phyloP scores from a whole-genome alignment of 352 stramenopile species.

The Globisporangium parvum region DNA sequence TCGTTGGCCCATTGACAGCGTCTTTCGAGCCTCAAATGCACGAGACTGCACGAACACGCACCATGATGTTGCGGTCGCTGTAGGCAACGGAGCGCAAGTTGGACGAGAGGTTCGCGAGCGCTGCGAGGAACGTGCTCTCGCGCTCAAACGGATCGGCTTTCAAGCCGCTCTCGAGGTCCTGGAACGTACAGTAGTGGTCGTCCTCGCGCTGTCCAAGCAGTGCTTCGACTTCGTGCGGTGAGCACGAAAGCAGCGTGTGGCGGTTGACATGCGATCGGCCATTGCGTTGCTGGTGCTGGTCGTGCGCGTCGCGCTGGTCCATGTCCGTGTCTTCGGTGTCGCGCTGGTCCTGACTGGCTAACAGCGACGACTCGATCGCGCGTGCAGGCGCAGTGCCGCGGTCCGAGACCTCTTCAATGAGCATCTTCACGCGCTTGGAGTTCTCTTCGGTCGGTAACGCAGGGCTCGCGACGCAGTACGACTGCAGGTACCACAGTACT shows the following conservation, averaged over 20 bases:
- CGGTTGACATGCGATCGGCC: conserved; percentile 8
- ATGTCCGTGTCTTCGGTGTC: conserved; percentile 14
- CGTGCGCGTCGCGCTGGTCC: conserved; percentile 4
- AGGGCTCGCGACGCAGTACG: conserved; percentile 64
- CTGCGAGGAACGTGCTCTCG: conserved; percentile 59
- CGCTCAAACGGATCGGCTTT: conserved; percentile 54
- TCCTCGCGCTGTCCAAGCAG: conserved; percentile 33
- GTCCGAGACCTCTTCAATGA: conserved; percentile 74
- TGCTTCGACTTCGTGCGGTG: conserved; percentile 41
- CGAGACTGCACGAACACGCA: conserved; percentile 16
- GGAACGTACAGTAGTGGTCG: conserved; percentile 68
- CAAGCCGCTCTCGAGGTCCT: conserved; percentile 39
- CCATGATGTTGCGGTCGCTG: conserved; percentile 58
- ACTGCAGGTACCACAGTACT: conserved; percentile 82
- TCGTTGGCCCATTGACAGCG: background rate
- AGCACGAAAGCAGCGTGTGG: conserved; percentile 17
- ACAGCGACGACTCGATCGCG: conserved; percentile 26
- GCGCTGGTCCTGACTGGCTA: background rate
- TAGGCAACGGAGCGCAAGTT: conserved; percentile 61
- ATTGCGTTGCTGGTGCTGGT: conserved; percentile 13
- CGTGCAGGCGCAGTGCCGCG: conserved; percentile 43
- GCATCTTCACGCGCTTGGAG: conserved; percentile 56
- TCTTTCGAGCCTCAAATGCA: background rate
- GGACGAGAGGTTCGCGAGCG: conserved; percentile 68
- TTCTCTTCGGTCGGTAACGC: conserved; percentile 49